phyloP scores from a whole-genome alignment of 495 filamentous ascomycete genomes.

The Thermothielavioides terrestris region DNA sequence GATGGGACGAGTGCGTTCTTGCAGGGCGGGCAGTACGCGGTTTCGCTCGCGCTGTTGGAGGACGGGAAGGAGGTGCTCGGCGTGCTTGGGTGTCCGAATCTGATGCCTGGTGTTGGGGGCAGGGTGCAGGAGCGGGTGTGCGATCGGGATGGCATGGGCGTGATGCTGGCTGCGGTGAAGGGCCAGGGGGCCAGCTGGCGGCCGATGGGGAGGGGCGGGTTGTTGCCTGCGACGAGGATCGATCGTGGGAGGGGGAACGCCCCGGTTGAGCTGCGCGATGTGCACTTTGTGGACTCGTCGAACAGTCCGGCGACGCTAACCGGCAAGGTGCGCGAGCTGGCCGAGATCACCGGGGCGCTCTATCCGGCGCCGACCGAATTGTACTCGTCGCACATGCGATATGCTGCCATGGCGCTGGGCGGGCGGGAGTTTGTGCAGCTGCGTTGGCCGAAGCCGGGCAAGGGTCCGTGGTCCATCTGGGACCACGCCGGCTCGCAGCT shows the following conservation, averaged over 20 bases:
- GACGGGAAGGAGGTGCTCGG: constrained; percentile 46
- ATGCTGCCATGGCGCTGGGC: constrained; percentile 47
- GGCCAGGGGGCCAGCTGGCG: constrained; percentile 45
- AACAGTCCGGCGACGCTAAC: constrained; percentile 34
- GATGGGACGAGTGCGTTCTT: constrained; percentile 54
- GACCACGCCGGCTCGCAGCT: constrained; percentile 55
- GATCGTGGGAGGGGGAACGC: constrained; percentile 6
- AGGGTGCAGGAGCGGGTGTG: constrained; percentile 40
- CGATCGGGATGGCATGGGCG: constrained; percentile 42
- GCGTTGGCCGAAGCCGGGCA: constrained; percentile 11
- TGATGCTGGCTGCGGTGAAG: constrained; percentile 44
- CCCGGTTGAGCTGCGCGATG: constrained; percentile 24
- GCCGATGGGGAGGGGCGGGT: constrained; percentile 30
- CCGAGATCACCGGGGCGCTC: constrained; percentile 29
- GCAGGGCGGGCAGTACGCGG: constrained; percentile 48
- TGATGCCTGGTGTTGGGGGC: constrained; percentile 22
- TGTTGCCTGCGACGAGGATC: constrained; percentile 25
- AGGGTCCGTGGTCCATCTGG: constrained; percentile 38
- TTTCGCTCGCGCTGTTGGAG: constrained; percentile 46
- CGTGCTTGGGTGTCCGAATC: constrained; percentile 51
- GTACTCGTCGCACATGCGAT: constrained; percentile 53
- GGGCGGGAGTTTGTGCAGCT: constrained; percentile 21
- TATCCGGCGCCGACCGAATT: constrained; percentile 43
- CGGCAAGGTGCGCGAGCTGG: constrained; percentile 36
- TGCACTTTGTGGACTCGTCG: constrained; percentile 43